These are phyloP conservation scores for Trichoderma atrobrunneum DNA, from an alignment of 2,329 filamentous ascomycete species.

Conservation along the genomic window DNA sequence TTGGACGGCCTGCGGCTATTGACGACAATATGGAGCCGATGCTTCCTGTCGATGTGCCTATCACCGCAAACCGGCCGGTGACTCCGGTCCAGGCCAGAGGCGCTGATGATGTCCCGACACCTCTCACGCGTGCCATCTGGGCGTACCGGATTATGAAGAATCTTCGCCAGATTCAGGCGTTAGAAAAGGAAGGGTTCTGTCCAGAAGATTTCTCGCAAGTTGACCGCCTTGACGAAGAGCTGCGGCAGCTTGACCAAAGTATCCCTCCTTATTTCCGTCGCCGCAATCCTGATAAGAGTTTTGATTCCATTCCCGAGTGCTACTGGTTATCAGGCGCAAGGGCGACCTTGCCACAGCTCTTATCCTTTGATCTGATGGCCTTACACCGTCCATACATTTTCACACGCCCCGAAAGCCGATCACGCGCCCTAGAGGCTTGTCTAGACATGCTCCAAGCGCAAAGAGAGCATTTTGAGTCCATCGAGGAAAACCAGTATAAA, in stretches of 20 bases:
- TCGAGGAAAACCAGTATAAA: background rate
- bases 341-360: background rate
- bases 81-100: background rate
- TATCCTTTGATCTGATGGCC: background rate
- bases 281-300: background rate
- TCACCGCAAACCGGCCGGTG: background rate
- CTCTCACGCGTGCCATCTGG: background rate
- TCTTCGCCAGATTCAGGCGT: background rate
- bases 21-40: background rate
- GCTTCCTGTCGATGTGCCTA: background rate
- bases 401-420: background rate
- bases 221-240: background rate
- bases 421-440: background rate
- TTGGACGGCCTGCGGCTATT: background rate
- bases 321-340: background rate
- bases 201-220: background rate
- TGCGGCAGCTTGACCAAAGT: background rate
- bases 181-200: background rate
- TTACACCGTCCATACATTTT: background rate
- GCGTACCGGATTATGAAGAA: background rate
- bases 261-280: background rate
- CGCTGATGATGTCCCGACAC: background rate
- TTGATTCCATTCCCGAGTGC: background rate
- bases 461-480: background rate
- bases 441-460: background rate